Evolutionary conservation across 1,284 basidiomycete genomes (phyloP), one percentile per base, ranked within the genome.

Genomic region (Ustilago cynodontis): DNA sequence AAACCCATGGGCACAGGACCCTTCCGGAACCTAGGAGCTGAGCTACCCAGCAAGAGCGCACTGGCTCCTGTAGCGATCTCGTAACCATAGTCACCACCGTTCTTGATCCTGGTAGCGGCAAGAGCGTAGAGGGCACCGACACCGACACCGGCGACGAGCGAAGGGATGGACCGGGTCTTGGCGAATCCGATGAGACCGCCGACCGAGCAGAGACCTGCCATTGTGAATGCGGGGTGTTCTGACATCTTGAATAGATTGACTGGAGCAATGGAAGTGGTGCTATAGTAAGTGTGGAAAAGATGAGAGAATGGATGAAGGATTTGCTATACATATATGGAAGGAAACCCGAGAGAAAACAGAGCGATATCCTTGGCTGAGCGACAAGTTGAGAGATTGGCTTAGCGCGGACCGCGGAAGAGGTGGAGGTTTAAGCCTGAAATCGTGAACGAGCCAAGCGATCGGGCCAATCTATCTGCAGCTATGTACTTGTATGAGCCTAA

Each of bases 131-230:
- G 88, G 7, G 90, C 87, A 63, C 93, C 93, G 29, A 94, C 92
- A 89, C 91, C 89, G 41, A 93, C 89, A 49, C 93, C 93, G 65
- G 93, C 93, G 9, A 93, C 90, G 41, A 94, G 86, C 8, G 93
- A 94, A 9, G 93, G 93, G 29, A 67, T 65, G 11, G 74, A 77
- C 13, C 69, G 51, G 11, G 74, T 77, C 49, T 65, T 78, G 26
- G 79, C 75, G 43, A 85, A 86, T 4, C 86, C 86, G 51, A 91
- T 91, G 56, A 92, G 72, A 35, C 93, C 93, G 29, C 93, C 93
- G 49, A 92, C 88, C 9, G 60, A 43, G 86, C 93, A 94, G 71
- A 94, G 87, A 70, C 87, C 89, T 70, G 93, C 92, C 89, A 94
- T 93, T 35, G 90, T 88, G 85, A 90, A 92, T 66, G 93, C 92